Base-by-base conservation (phyloP, 2,329 filamentous ascomycete genomes). In the Nannizziopsis arthrosporioides region DNA sequence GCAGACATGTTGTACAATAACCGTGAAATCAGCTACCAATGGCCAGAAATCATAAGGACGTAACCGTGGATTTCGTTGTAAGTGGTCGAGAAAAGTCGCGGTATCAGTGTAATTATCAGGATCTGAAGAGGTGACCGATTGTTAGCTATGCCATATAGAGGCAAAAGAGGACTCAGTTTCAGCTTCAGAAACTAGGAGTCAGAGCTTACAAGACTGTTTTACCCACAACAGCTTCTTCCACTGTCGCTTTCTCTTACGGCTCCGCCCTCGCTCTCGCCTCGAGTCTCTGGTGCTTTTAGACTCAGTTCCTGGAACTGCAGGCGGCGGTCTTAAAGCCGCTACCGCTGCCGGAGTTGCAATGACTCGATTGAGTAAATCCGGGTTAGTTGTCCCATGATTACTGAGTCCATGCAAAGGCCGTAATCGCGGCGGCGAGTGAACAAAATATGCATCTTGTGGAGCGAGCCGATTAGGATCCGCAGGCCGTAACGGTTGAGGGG, bases 21-120 rank as follows among this genome's bases (percentile, higher is more conserved):
- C 87, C 2, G 90, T 95, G 11, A 86, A 90, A 64, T 96, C 90
- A 49, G 87, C 85, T 44, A 96, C 88, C 31, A 98, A 75, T 7
- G 89, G 87, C 90, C 92, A 98, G 67, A 98, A 98, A 61, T 96
- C 89, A 66, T 98, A 98, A 0, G 90, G 90, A 56, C 92, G 84
- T 45, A 96, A 77, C 36, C 89, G 82, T 3, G 90, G 90, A 64
- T 98, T 98, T 42, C 89, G 80, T 66, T 98, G 90, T 14, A 98
- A 78, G 59, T 94, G 88, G 62, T 95, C 90, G 56, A 98, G 81
- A 59, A 98, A 98, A 1, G 92, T 96, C 51, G 86, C 85, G 62
- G 92, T 88, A 63, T 98, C 92, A 36, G 92, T 96, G 64, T 96
- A 96, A 66, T 98, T 98, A 66, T 98, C 92, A n/a, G 92, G 89